Evolutionary conservation across 768 basidiomycete species (phyloP), one percentile per base, ranked within the genome.

Genomic region (Tulasnella sp.): DNA sequence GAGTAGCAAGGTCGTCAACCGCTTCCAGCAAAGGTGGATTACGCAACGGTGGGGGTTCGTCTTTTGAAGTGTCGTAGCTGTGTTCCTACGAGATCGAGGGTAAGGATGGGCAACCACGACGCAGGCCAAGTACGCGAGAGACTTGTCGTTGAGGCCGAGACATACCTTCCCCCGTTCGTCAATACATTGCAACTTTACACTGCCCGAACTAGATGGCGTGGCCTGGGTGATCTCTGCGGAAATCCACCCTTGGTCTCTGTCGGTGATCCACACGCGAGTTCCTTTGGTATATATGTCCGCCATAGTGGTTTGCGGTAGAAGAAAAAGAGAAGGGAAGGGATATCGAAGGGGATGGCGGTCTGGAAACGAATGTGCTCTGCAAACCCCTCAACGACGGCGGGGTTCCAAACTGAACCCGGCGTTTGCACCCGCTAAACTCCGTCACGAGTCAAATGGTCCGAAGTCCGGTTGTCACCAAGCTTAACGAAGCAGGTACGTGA

Each of bases 1-100:
- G 81, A 55, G 93, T 96, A 46, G 96, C 93, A 67, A 99, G 77
- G 75, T 99, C 96, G 71, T 99, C 96, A 29, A 92, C 90, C 15
- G 89, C 90, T 74, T 99, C 96, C 60, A 99, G 75, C 50, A 97
- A 72, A 32, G 94, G 96, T 31, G 96, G 96, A 72, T 99, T 98
- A 63, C 93, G 84, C 65, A 99, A 73, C 40, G 93, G 96, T 41
- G 96, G 96, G 6, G 97, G 76, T 49, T 77, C 80, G 62, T 82
- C 81, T 65, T 83, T 82, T 43, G 84, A 86, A 7, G 91, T 90
- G 62, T 82, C 82, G 49, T 93, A 76, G 35, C 75, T 72, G 49
- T 80, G 79, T 77, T 91, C 88, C 90, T 92, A 15, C 51, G 12
- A 42, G 19, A 21, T 29, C 34, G 50, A 5, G 27, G 34, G 21